These are phyloP conservation scores for Periconia sp. DNA, from an alignment of 2,329 filamentous ascomycete species.

Conservation along the genomic window DNA sequence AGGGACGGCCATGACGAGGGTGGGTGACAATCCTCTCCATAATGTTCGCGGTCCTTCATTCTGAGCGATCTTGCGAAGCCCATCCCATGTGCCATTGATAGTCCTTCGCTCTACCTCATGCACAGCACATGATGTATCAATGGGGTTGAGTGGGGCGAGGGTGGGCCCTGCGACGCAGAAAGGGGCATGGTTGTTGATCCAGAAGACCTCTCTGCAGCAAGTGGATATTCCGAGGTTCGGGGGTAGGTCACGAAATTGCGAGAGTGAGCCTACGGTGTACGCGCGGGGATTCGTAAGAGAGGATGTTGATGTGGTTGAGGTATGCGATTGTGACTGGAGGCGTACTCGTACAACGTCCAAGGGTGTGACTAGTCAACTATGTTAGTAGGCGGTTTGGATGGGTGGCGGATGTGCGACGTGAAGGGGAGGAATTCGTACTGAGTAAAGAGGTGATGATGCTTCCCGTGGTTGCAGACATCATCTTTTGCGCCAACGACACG, in stretches of 20 bases:
- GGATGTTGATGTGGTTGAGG: constrained; percentile 56
- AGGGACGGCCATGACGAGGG: constrained; percentile 88
- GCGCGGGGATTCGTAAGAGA: constrained; percentile 33
- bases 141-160: constrained; percentile 46
- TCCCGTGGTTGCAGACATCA: constrained; percentile 89
- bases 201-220: constrained; percentile 97
- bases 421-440: constrained; percentile 56
- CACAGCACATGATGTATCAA: constrained; percentile 72
- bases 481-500: constrained; percentile 84
- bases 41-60: constrained; percentile 86
- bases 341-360: constrained; percentile 96
- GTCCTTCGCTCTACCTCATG: constrained; percentile 82
- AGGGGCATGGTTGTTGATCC: constrained; percentile 81
- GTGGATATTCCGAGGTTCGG: constrained; percentile 88
- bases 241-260: constrained; percentile 67
- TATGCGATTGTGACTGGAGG: constrained; percentile 77
- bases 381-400: not conserved
- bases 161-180: constrained; percentile 73
- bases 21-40: constrained; percentile 94
- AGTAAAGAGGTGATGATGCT: constrained; percentile 87
- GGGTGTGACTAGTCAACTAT: constrained; percentile 76
- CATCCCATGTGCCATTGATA: constrained; percentile 90
- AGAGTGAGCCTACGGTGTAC: constrained; percentile 32
- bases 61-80: constrained; percentile 87
- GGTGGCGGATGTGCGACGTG: not conserved